Percentiles rank a stretch among this genome's conserved stretches.
These are phyloP conservation scores for Plectosphaerella cucumerina DNA, from an alignment of 2,329 filamentous ascomycete genomes.

Conservation along the genomic window DNA sequence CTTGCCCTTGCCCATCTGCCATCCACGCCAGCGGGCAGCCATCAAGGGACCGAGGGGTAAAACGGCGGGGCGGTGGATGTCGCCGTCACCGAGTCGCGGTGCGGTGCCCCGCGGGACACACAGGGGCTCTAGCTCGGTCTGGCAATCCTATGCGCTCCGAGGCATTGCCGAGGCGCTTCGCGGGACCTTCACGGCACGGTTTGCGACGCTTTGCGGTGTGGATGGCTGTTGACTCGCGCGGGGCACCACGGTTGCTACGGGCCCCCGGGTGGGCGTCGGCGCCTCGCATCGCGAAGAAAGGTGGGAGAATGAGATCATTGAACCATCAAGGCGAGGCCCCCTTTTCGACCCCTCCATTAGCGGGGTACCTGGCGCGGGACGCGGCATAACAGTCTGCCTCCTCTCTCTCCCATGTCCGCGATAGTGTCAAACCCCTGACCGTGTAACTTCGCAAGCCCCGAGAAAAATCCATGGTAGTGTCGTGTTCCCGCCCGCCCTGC, in stretches of 20 bases:
- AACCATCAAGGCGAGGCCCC: not conserved
- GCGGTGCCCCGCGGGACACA: not conserved
- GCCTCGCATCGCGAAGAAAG: not conserved
- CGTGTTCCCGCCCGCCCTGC: too few species aligned
- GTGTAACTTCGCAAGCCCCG: too few species aligned
- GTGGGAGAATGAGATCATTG: not conserved
- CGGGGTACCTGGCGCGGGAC: not conserved
- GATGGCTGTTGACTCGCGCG: too few species aligned
- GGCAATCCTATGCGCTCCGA: not conserved
- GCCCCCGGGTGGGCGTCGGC: too few species aligned
- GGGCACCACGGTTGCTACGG: too few species aligned
- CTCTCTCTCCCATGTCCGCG: not conserved
- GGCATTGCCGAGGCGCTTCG: too few species aligned
- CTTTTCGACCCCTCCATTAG: not conserved
- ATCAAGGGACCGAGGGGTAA: not conserved
- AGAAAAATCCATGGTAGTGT: too few species aligned
- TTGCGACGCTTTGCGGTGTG: too few species aligned
- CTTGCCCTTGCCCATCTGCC: too few species aligned
- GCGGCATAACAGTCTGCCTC: not conserved
- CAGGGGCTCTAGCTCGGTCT: not conserved
- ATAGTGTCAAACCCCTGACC: too few species aligned
- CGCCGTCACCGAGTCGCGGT: not conserved
- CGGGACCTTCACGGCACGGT: too few species aligned
- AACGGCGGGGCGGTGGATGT: not conserved
- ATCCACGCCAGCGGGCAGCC: not conserved